Base-by-base conservation (phyloP, 2,329 filamentous ascomycete species). In the Aspergillus quadrilineatus region DNA sequence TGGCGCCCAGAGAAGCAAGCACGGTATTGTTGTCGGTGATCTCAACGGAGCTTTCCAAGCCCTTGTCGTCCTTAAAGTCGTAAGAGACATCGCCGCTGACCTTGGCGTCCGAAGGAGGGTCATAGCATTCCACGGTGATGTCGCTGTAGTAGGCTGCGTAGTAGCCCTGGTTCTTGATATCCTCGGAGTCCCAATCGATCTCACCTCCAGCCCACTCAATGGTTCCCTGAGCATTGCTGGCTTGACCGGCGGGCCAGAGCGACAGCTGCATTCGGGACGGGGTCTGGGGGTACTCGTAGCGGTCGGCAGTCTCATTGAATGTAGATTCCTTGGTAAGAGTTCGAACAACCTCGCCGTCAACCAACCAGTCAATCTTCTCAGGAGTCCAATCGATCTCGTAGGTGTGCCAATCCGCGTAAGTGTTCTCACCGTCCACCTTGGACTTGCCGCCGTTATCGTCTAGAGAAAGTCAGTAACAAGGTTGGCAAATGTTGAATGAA, bases 311-410 rank as follows among this genome's bases (percentile, higher is more conserved):
- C 10, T 80, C 77, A 77, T 99, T 97, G 86, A 88, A 97, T 10
- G 94, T 97, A 14, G 82, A 80, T 70, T 88, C 87, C 72, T 92
- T 81, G 72, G 52, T 63, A 42, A 91, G 80, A 26, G 84, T 88
- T 59, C 94, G 90, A 62, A 88, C 84, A 29, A 87, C 81, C 53
- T 88, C 79, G 69, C 91, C 93, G 70, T 99, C 92, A 48, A 99
- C 83, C 57, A 85, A 83, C 94, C 94, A 99, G 56, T 85, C 88
- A 63, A 97, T 87, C 62, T 82, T 76, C 62, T 97, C 93, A 10
- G 91, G 90, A 2, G 87, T 89, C 94, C 94, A 99, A 73, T 91
- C 86, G 69, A 99, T 89, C 72, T 93, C 90, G 77, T 97, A 99
- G 39, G 88, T 88, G 80, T 99, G 94, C 73, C 82, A 90, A 65